Conservation (phyloP, 805 yeast genomes). For the Metschnikowia noctiluminum region DNA sequence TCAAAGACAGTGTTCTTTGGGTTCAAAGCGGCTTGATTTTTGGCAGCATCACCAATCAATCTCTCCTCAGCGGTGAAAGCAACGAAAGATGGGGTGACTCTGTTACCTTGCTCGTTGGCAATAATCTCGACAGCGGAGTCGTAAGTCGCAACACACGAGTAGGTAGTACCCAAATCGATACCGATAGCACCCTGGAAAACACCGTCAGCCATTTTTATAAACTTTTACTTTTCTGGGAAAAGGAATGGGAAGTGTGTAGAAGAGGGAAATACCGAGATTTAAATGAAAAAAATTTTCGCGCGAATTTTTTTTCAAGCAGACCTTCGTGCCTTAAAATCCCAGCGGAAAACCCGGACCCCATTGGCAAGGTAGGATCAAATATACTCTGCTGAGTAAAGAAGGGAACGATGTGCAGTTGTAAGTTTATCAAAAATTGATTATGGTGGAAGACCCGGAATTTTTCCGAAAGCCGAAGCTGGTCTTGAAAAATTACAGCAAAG, state of each 20-base stretch:
- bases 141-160: conserved; percentile 50
- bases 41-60: conserved; percentile 51
- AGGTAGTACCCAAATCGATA: conserved; percentile 52
- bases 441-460: too few species aligned
- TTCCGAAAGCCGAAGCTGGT: too few species aligned
- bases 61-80: conserved; percentile 48
- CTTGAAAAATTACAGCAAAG: too few species aligned
- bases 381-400: conserved; percentile 7
- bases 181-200: conserved; percentile 41
- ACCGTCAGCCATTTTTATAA: conserved; percentile 30
- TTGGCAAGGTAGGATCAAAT: conserved; percentile 6
- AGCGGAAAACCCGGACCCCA: conserved; percentile 8
- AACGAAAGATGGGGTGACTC: conserved; percentile 50
- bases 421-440: not conserved
- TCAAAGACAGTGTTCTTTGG: conserved; percentile 49
- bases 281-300: conserved; percentile 19
- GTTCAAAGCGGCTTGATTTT: conserved; percentile 50
- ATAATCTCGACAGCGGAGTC: conserved; percentile 49
- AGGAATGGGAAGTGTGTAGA: conserved; percentile 11
- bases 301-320: conserved; percentile 14
- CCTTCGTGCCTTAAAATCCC: conserved; percentile 6
- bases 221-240: conserved; percentile 13
- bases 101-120: conserved; percentile 52
- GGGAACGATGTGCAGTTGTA: conserved; percentile 2
- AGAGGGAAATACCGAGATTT: conserved; percentile 15